These are phyloP conservation scores for Akanthomyces uredinophilus DNA, from an alignment of 2,329 filamentous ascomycete genomes.

Conservation along the genomic window DNA sequence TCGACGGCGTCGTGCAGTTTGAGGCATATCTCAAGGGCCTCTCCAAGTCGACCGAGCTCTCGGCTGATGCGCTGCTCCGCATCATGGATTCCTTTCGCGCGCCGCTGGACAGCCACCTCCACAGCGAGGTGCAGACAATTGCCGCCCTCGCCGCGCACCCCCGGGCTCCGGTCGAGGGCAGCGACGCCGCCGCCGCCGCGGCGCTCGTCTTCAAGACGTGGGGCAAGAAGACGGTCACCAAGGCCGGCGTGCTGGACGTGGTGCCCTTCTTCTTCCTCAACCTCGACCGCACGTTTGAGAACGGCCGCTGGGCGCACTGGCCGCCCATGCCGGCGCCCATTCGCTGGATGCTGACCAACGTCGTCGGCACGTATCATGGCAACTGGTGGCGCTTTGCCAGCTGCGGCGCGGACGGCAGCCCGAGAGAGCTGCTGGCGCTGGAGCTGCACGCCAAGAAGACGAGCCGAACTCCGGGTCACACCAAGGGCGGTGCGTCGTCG, in stretches of 20 bases:
- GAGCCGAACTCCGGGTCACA: neutral
- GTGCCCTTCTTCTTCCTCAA: constrained; percentile 63
- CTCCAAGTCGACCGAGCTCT: constrained; percentile 36
- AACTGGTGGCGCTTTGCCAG: constrained; percentile 62
- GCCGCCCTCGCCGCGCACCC: constrained; percentile 44
- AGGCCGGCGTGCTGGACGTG: constrained; percentile 54
- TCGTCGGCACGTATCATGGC: constrained; percentile 51
- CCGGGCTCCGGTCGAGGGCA: constrained; percentile 43
- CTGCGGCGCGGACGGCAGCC: constrained; percentile 49
- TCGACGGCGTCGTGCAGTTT: constrained; percentile 47
- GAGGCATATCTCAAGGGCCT: constrained; percentile 45
- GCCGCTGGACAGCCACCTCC: constrained; percentile 50
- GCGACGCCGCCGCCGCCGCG: constrained; percentile 41
- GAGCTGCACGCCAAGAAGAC: constrained; percentile 15
- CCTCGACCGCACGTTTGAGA: constrained; percentile 54
- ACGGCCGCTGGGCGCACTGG: constrained; percentile 57
- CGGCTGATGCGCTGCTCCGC: constrained; percentile 37
- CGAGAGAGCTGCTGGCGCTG: constrained; percentile 49
- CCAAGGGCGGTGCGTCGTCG: neutral
- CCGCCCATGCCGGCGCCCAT: constrained; percentile 59
- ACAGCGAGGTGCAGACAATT: constrained; percentile 50
- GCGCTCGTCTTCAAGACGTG: constrained; percentile 51
- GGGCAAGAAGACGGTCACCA: constrained; percentile 59
- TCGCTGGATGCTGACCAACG: constrained; percentile 54
- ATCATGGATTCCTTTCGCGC: constrained; percentile 48